Base-by-base conservation (phyloP, 2,329 filamentous ascomycete species). In the Trichophyton mentagrophytes region DNA sequence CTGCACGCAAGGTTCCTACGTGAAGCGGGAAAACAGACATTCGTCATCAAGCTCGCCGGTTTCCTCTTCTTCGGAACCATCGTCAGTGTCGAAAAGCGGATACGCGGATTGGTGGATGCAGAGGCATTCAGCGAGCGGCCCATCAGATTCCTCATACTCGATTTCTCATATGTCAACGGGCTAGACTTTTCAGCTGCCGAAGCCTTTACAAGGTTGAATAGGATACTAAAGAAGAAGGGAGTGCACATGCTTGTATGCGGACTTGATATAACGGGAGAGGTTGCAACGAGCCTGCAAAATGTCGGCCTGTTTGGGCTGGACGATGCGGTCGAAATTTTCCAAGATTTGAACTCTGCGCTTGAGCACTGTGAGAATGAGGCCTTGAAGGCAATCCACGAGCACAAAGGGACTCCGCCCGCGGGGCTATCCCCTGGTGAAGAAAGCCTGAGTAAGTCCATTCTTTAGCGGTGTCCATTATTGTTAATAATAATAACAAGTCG, bases 31-130 rank as follows among this genome's bases (percentile, higher is more conserved):
- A 82, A 84, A 36, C 93, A 99, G 71, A 93, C 95, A 38, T 87
- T 89, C 62, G 85, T 97, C 57, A 87, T 95, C 68, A 97, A 97
- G 72, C 81, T 99, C 15, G 87, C 88, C 0, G 92, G 93, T 0
- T 97, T 92, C 69, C 82, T 99, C n/a, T 99, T 99, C 78, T 99
- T 99, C 67, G 93, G 93, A 15, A 97, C 91, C 2, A 96, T 99
- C 65, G 92, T 96, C 59, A 90, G 89, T 56, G 92, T 99, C 0
- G 93, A 99, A 72, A 88, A 89, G 64, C 87, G 87, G 65, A 91
- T 97, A 63, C 84, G 91, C 22, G 84, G 80, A 3, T 77, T 97
- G 36, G 85, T 97, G 55, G 86, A 91, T 30, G 90, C 95, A 33
- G 85, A 92, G 63, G 82, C 85, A 1, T 97, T 96, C 70, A 78